Evolutionary conservation across 352 stramenopile species (phyloP), one percentile per base, ranked within the genome.

Genomic region (Achlya hypogyna): DNA sequence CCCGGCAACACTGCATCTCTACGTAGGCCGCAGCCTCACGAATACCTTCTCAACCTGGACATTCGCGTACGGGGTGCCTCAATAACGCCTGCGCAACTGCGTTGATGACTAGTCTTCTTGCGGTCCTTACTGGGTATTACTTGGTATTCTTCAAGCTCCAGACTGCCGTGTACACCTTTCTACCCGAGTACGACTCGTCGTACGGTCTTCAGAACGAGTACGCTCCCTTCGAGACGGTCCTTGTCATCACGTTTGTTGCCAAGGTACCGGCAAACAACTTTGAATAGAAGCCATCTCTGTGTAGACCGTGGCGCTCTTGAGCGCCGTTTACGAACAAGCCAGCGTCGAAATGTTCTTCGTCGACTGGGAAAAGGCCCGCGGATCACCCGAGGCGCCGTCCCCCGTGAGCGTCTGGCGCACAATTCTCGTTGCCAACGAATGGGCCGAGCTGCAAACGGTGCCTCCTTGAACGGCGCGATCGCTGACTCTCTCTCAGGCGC

Each of bases 101-200:
- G 16, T 18, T 28, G 3, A 12, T 28, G 27, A n/a, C n/a, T 5
- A 32, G 72, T 8, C 81, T 96, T 42, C 72, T 93, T 23, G 86
- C 96, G 34, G 51, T 85, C 8, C 70, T 97, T 42, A 89, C 76
- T 51, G 69, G 68, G 43, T 98, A 98, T 73, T 93, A 88, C 51
- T 86, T 98, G 45, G 58, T 97, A n/a, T 96, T 98, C 70, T 98
- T 97, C 78, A 97, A 97, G 72, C 68, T 97, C 14, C 91, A 98
- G 70, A 82, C 78, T 6, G 78, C 60, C 29, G 88, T 95, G n/a
- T 93, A 93, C 65, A 35, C 96, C 18, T 69, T 98, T 70, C 77
- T 98, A 23, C 93, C 92, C 1, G 76, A 81, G 29, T 72, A 87
- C 53, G 71, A 86, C 58, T 56, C 78, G 5, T 71, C 84, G 20